A percentile compares a stretch with the other conserved stretches of the same genome.
These are phyloP conservation scores for Epichloe aotearoae DNA, from an alignment of 2,329 filamentous ascomycete species.

Conservation along the genomic window DNA sequence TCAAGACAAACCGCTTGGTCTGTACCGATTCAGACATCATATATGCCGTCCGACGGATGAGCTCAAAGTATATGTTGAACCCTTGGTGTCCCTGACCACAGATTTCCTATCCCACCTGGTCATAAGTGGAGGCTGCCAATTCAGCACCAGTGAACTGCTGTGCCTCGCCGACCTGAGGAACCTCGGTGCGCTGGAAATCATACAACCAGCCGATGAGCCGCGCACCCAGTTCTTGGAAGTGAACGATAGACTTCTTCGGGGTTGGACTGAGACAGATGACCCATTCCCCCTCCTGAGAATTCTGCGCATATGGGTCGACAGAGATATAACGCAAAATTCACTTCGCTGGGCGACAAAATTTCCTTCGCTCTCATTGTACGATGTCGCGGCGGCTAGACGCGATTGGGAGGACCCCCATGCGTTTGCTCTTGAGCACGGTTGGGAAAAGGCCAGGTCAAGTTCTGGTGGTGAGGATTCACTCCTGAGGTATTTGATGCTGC, in stretches of 20 bases:
- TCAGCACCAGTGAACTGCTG: constrained; percentile 26
- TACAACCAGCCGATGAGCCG: constrained; percentile 22
- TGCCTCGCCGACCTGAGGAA: constrained; percentile 29
- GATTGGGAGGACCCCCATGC: constrained; percentile 22
- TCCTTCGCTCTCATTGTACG: constrained; percentile 31
- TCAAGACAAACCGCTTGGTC: constrained; percentile 21
- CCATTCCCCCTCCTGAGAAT: constrained; percentile 35
- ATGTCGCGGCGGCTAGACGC: constrained; percentile 22
- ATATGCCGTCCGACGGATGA: constrained; percentile 22
- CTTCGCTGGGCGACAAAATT: constrained; percentile 29
- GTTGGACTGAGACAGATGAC: constrained; percentile 27
- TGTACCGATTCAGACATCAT: constrained; percentile 27
- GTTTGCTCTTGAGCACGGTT: constrained; percentile 17
- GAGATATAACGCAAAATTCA: constrained; percentile 25
- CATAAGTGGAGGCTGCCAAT: constrained; percentile 23
- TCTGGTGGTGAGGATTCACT: constrained; percentile 19
- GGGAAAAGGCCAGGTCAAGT: constrained; percentile 17
- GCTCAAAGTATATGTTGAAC: constrained; percentile 23
- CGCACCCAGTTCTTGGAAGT: constrained; percentile 22
- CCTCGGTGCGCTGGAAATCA: constrained; percentile 33
- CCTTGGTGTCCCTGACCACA: constrained; percentile 21
- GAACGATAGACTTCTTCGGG: constrained; percentile 31
- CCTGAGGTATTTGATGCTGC: constrained; percentile 22
- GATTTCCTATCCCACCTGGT: constrained; percentile 29
- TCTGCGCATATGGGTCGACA: constrained; percentile 30